These are phyloP conservation scores for Fusarium palustre DNA, from an alignment of 2,329 filamentous ascomycete genomes.

Conservation along the genomic window DNA sequence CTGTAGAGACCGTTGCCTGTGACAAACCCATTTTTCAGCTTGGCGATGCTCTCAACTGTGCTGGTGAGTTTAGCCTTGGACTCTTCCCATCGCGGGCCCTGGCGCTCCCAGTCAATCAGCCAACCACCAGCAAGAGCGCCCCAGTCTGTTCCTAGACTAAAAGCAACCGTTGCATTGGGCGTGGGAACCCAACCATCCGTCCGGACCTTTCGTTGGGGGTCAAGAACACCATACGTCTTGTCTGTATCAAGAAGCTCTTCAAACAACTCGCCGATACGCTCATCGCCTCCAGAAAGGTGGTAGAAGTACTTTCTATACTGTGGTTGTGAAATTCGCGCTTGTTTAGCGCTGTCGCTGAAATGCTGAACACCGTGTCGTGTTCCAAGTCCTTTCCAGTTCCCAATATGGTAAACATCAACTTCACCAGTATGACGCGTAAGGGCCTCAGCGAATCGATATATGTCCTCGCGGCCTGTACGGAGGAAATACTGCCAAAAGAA, in stretches of 20 bases:
- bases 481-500: slow-evolving; percentile 74
- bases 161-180: slow-evolving; percentile 56
- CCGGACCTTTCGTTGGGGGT: slow-evolving; percentile 69
- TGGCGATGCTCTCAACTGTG: slow-evolving; percentile 63
- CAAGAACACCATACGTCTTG: slow-evolving; percentile 64
- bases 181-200: slow-evolving; percentile 61
- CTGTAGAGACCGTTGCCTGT: slow-evolving; percentile 67
- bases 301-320: slow-evolving; percentile 67
- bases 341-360: slow-evolving; percentile 70
- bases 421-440: slow-evolving; percentile 69
- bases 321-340: slow-evolving; percentile 67
- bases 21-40: slow-evolving; percentile 68
- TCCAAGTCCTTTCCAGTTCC: slow-evolving; percentile 68
- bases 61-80: slow-evolving; percentile 62
- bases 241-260: slow-evolving; percentile 64
- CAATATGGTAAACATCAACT: slow-evolving; percentile 71
- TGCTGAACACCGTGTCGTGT: slow-evolving; percentile 73
- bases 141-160: slow-evolving; percentile 71
- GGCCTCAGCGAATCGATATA: slow-evolving; percentile 70
- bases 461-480: slow-evolving; percentile 66
- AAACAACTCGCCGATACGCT: slow-evolving; percentile 67
- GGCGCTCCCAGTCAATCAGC: slow-evolving; percentile 70
- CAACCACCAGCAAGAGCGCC: slow-evolving; percentile 66
- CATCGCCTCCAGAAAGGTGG: slow-evolving; percentile 69
- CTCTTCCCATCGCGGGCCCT: slow-evolving; percentile 64